These are phyloP conservation scores for Psilocybe cubensis DNA, from an alignment of 768 basidiomycete species.

Conservation along the genomic window DNA sequence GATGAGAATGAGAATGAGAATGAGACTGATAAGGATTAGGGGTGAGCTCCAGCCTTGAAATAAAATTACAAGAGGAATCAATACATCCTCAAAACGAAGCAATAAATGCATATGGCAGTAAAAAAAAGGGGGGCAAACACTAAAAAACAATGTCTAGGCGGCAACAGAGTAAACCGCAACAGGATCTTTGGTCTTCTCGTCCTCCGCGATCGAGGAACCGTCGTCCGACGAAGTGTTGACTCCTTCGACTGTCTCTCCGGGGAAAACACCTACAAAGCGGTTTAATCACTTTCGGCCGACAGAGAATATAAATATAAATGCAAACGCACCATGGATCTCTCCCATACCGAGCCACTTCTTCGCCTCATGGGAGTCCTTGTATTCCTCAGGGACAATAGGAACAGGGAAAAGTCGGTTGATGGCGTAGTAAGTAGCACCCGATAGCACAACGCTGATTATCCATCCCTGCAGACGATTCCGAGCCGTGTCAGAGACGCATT, in stretches of 20 bases:
- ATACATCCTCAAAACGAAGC: background rate
- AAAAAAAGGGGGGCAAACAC: background rate
- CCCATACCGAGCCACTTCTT: constrained; percentile 19
- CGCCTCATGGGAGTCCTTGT: background rate
- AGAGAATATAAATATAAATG: background rate
- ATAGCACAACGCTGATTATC: constrained; percentile 12
- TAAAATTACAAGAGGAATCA: too few species aligned
- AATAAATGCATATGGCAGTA: background rate
- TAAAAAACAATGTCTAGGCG: background rate
- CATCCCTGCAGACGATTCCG: constrained; percentile 12
- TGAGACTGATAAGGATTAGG: too few species aligned
- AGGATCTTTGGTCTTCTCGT: constrained; percentile 8
- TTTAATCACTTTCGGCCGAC: background rate
- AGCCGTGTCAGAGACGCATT: background rate
- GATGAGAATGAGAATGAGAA: too few species aligned
- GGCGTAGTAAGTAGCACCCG: constrained; percentile 8
- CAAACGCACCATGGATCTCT: constrained; percentile 7
- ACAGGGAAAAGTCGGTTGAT: constrained; percentile 13
- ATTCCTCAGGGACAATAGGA: constrained; percentile 3
- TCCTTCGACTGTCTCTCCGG: constrained; percentile 10
- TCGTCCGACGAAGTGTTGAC: background rate
- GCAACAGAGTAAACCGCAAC: background rate
- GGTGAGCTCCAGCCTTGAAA: too few species aligned
- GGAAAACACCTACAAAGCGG: constrained; percentile 8
- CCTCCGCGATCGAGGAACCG: constrained; percentile 5